phyloP scores from a whole-genome alignment of 202 grass and related monocot species.

The Cymbopogon flexuosus region DNA sequence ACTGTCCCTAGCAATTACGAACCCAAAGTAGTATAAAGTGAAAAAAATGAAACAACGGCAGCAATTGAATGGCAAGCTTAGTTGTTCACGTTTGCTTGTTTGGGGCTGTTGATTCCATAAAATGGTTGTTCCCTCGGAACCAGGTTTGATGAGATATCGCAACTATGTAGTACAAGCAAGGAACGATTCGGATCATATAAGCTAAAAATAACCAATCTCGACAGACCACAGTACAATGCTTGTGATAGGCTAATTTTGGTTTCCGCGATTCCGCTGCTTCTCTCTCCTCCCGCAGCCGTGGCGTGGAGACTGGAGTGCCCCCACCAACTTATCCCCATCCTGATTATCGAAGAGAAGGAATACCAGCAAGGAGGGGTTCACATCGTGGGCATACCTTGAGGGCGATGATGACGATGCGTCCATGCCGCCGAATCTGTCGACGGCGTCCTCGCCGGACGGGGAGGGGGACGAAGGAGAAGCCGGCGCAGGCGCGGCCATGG shows the following conservation, averaged over 20 bases:
- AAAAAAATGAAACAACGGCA: background rate
- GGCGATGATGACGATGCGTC: conserved; percentile 3
- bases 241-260: background rate
- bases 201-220: background rate
- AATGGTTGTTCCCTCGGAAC: background rate
- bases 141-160: background rate
- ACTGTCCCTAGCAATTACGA: background rate
- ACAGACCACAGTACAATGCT: background rate
- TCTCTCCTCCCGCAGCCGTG: background rate
- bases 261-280: background rate
- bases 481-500: conserved; percentile 7
- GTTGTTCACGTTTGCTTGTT: background rate
- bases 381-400: conserved; percentile 25
- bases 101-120: background rate
- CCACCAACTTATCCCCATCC: too few relatives aligned
- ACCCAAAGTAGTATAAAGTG: background rate
- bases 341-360: background rate
- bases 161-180: background rate
- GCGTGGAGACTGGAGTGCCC: background rate
- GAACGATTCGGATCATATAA: background rate
- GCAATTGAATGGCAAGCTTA: background rate
- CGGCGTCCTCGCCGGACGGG: conserved; percentile 4
- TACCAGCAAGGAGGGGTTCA: background rate
- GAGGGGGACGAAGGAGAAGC: background rate
- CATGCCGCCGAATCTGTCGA: background rate